These are phyloP conservation scores for Fusarium sp. DNA, from an alignment of 2,329 filamentous ascomycete genomes.

Conservation along the genomic window DNA sequence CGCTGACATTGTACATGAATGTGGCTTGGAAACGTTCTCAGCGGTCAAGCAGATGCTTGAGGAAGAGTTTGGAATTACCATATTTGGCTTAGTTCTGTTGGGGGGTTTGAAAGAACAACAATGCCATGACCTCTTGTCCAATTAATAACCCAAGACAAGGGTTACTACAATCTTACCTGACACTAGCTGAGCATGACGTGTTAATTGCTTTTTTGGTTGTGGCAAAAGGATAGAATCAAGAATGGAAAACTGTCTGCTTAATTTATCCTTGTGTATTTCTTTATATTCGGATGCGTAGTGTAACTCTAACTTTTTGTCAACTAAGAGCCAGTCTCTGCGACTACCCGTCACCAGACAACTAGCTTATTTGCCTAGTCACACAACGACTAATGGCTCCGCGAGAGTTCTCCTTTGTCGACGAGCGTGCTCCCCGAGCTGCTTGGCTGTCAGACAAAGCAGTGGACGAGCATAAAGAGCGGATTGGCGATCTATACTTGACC, in stretches of 20 bases:
- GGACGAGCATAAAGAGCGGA: conserved; percentile 7
- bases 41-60: neutral
- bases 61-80: conserved; percentile 5
- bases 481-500: neutral
- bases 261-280: neutral
- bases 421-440: neutral
- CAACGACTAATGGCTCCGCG: neutral
- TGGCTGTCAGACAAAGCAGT: neutral
- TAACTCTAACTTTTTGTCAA: neutral
- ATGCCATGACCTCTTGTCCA: neutral
- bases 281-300: neutral
- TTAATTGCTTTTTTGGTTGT: neutral
- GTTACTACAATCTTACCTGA: neutral
- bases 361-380: neutral
- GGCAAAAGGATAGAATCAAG: fast-evolving
- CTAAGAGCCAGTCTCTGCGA: neutral
- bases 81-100: neutral
- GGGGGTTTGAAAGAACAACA: conserved; percentile 8
- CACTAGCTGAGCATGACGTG: neutral
- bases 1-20: neutral
- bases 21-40: neutral
- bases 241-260: neutral
- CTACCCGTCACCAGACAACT: neutral
- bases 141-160: neutral
- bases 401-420: neutral